Evolutionary conservation across 768 basidiomycete species (phyloP).

Genomic region (Daedaleopsis nitida): DNA sequence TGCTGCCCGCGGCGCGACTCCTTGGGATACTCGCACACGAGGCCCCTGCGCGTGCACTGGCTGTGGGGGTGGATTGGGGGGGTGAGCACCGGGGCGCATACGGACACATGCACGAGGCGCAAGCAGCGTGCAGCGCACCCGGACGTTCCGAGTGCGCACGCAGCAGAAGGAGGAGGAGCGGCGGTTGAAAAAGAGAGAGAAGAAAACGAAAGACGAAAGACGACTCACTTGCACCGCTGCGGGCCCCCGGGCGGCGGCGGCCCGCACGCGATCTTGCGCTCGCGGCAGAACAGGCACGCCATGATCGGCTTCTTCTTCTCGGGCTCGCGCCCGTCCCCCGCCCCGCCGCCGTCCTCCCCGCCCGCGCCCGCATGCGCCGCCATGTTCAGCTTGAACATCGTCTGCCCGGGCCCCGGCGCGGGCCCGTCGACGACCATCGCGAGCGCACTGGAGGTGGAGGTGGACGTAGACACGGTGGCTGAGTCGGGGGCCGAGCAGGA

Average conservation of each 20-base stretch:
- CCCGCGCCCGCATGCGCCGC: background rate
- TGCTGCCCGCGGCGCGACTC: constrained; percentile 52
- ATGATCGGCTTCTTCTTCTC: constrained; percentile 48
- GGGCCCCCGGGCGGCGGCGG: constrained; percentile 39
- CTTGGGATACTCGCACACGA: constrained; percentile 50
- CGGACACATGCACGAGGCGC: background rate
- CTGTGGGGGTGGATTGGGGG: constrained; percentile 32
- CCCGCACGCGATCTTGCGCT: constrained; percentile 54
- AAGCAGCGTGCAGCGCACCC: background rate
- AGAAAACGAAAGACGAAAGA: background rate
- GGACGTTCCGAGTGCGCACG: background rate
- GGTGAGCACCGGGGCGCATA: background rate
- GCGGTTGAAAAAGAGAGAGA: background rate
- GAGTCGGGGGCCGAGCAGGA: background rate
- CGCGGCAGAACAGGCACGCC: constrained; percentile 50
- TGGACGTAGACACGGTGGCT: background rate
- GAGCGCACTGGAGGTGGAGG: background rate
- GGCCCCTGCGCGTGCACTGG: constrained; percentile 49
- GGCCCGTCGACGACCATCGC: background rate
- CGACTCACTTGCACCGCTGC: constrained; percentile 48
- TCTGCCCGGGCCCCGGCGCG: constrained; percentile 17
- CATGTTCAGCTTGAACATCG: constrained; percentile 26
- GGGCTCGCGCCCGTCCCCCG: constrained; percentile 5
- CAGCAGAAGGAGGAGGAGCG: background rate
- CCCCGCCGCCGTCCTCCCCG: background rate